Evolutionary conservation across 2,329 filamentous ascomycete genomes (phyloP), one percentile per base, ranked within the genome.

Genomic region (Botrytis elliptica): DNA sequence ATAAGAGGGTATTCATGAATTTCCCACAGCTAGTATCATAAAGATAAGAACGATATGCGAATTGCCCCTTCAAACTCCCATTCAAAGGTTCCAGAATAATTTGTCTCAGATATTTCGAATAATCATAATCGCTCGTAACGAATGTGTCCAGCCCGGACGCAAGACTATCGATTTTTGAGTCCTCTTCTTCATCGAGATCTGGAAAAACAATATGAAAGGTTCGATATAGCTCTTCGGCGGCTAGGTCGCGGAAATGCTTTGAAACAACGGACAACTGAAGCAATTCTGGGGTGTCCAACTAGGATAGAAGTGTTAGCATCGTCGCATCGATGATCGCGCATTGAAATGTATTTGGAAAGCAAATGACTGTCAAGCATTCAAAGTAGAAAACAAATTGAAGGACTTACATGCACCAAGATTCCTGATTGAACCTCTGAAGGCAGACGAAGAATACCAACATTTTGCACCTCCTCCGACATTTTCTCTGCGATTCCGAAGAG

Each of bases 51-150:
- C 86, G 85, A 77, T 89, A 88, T 36, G 86, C 84, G 29, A 82
- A 79, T 76, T 89, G 87, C n/a, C 85, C 87, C 79, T 87, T 87
- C 70, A 83, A 80, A 14, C 87, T 88, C 16, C 84, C 83, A 75
- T 84, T 86, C 40, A 87, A 81, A 1, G 88, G 88, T 75, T 90
- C 88, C 74, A 91, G 83, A 46, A 83, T 85, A 55, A 91, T 82
- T 73, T 88, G 85, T 75, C 84, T 85, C 44, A 91, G 82, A 78
- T 90, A 86, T 75, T 85, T 82, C 40, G 87, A 88, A 81, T 91
- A 91, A 80, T 91, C 84, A 81, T 90, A 90, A 44, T 90, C 85
- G 83, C 89, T 91, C 0, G 88, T 88, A 44, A 86, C 87, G 71
- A 91, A 87, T 6, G 89, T 90, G 72, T 90, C 86, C 66, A 91